Percentiles rank a stretch among this genome's conserved stretches.
Evolutionary conservation across 768 basidiomycete species (phyloP).

Genomic region (Lentinula detonsa): DNA sequence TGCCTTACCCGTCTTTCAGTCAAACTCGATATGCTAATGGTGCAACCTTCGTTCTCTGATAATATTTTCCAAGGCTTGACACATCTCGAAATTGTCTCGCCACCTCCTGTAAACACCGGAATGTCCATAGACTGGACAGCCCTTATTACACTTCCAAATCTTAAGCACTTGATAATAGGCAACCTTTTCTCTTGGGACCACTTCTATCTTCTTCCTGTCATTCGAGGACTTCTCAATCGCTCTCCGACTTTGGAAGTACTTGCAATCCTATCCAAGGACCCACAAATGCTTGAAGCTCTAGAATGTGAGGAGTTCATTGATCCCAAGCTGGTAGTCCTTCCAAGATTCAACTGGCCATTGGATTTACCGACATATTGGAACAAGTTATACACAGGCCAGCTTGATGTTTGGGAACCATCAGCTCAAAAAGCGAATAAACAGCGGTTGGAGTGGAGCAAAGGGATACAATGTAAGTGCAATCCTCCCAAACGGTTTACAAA

Average conservation of each 20-base stretch:
- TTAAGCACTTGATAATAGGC: constrained; percentile 27
- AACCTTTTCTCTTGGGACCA: constrained; percentile 15
- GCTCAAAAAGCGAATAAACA: constrained; percentile 4
- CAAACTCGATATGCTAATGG: constrained; percentile 10
- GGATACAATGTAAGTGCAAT: not conserved
- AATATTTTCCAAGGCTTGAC: constrained; percentile 17
- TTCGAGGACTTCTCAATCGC: constrained; percentile 13
- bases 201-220: constrained; percentile 12
- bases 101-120: constrained; percentile 8
- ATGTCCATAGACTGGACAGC: constrained; percentile 20
- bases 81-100: constrained; percentile 24
- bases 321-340: constrained; percentile 19
- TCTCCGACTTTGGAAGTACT: constrained; percentile 17
- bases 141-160: constrained; percentile 17
- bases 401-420: constrained; percentile 23
- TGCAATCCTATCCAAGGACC: constrained; percentile 19
- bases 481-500: not conserved
- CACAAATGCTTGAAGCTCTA: constrained; percentile 11
- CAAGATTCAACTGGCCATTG: constrained; percentile 18
- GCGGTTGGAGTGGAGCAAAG: not conserved
- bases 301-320: constrained; percentile 10
- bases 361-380: constrained; percentile 20
- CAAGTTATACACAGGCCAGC: constrained; percentile 15
- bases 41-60: constrained; percentile 1
- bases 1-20: constrained; percentile 15